Evolutionary conservation across 148 eudicot genomes (phyloP).

Genomic region (Limonium bicolor): DNA sequence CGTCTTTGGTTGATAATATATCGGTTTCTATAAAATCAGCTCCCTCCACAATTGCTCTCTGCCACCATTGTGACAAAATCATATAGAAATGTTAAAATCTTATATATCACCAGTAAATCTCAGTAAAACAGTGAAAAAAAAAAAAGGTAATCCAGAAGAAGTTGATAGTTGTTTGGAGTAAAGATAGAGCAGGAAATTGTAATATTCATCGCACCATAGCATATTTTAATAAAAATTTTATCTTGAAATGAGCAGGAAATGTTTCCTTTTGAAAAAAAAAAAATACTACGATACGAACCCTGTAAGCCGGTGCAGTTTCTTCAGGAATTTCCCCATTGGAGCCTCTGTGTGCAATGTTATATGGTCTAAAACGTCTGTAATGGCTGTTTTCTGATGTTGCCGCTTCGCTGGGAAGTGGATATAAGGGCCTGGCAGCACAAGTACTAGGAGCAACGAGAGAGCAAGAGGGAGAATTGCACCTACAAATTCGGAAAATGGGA

Average conservation of each 20-base stretch:
- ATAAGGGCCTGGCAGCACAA: constrained; percentile 53
- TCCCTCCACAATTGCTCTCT: constrained; percentile 96
- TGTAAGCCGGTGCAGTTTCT: constrained; percentile 79
- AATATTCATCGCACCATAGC: neutral
- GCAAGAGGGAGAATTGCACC: constrained; percentile 41
- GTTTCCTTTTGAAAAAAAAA: no score
- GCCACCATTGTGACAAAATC: constrained; percentile 5
- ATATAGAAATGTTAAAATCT: neutral
- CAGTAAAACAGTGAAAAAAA: neutral
- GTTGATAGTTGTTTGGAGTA: neutral
- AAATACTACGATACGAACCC: constrained; percentile 19
- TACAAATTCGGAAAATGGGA: constrained; percentile 14
- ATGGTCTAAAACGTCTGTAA: constrained; percentile 77
- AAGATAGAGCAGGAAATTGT: no score
- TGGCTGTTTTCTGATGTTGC: constrained; percentile 35
- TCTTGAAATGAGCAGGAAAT: no score
- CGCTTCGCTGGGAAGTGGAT: constrained; percentile 60
- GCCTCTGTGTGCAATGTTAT: constrained; percentile 89
- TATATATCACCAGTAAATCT: neutral
- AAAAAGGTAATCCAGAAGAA: neutral
- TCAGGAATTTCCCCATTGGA: constrained; percentile 96
- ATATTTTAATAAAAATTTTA: no score
- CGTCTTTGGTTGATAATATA: constrained; percentile 72
- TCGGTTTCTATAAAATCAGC: constrained; percentile 89
- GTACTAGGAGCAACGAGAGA: constrained; percentile 43